Evolutionary conservation across 345 rosid genomes (phyloP).

Genomic region (Eucalyptus brandiana): DNA sequence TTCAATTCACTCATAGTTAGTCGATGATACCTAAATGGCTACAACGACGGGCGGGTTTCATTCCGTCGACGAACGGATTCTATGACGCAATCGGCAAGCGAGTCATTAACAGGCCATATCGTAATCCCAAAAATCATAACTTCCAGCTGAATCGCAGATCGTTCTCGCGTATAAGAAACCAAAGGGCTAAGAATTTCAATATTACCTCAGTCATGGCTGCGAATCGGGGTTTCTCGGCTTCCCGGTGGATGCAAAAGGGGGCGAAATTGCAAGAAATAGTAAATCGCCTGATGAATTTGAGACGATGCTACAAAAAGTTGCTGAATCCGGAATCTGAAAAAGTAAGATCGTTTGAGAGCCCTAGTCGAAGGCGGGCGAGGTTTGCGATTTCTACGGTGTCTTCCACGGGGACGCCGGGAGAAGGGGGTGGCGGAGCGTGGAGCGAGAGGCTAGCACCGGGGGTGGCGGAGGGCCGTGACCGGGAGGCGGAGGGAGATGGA

Average conservation of each 20-base stretch:
- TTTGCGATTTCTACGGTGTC: conserved; percentile 39
- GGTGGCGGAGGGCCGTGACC: conserved; percentile 1
- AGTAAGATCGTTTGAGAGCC: neutral
- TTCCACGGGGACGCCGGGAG: conserved; percentile 53
- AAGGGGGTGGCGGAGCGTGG: conserved; percentile 26
- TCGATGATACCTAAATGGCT: neutral
- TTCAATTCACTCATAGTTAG: neutral
- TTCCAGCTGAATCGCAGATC: neutral
- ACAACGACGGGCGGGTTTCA: neutral
- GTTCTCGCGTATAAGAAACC: neutral
- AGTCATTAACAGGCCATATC: neutral
- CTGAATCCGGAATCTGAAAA: neutral
- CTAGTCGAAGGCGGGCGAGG: neutral
- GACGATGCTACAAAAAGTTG: neutral
- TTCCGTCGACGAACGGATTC: neutral
- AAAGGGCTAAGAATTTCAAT: neutral
- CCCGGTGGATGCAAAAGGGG: neutral
- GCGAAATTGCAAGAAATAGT: neutral
- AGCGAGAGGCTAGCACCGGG: conserved; percentile 35
- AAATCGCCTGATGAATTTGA: neutral
- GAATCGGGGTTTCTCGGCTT: neutral
- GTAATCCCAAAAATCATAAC: neutral
- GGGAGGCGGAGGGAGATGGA: conserved; percentile 22
- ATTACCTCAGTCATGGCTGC: neutral
- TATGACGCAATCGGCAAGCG: neutral